Evolutionary conservation across 805 yeast genomes (phyloP).

Genomic region (Metschnikowia henanensis): DNA sequence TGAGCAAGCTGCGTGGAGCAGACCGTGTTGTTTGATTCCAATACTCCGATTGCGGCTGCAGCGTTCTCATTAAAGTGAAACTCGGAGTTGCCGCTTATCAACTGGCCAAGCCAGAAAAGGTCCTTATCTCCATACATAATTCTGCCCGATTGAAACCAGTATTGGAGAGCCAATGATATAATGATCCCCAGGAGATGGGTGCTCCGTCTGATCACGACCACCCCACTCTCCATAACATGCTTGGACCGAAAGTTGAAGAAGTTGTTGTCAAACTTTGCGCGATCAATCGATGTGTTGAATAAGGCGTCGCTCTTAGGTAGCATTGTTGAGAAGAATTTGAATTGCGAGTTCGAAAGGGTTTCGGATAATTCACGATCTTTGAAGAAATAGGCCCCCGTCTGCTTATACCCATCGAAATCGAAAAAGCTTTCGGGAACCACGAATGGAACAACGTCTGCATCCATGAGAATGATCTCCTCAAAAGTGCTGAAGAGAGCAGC

Average conservation of each 20-base stretch:
- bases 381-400: conserved; percentile 36
- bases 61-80: conserved; percentile 22
- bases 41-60: conserved; percentile 25
- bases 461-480: conserved; percentile 25
- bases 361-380: conserved; percentile 22
- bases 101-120: conserved; percentile 32
- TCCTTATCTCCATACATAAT: conserved; percentile 30
- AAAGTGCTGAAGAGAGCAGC: conserved; percentile 28
- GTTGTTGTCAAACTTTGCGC: conserved; percentile 12
- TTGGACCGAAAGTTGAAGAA: conserved; percentile 21
- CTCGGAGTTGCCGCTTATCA: conserved; percentile 20
- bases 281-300: conserved; percentile 10
- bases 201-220: conserved; percentile 29
- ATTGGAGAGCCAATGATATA: conserved; percentile 15
- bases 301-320: conserved; percentile 11
- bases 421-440: conserved; percentile 12
- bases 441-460: conserved; percentile 20
- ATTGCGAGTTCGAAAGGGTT: conserved; percentile 9
- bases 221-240: conserved; percentile 38
- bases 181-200: conserved; percentile 22
- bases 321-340: conserved; percentile 12
- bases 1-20: conserved; percentile 32
- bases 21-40: conserved; percentile 13
- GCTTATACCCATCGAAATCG: conserved; percentile 9
- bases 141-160: conserved; percentile 21